Evolutionary conservation across 2,329 filamentous ascomycete genomes (phyloP), one percentile per base, ranked within the genome.

Genomic region (Penicillium corylophilum): DNA sequence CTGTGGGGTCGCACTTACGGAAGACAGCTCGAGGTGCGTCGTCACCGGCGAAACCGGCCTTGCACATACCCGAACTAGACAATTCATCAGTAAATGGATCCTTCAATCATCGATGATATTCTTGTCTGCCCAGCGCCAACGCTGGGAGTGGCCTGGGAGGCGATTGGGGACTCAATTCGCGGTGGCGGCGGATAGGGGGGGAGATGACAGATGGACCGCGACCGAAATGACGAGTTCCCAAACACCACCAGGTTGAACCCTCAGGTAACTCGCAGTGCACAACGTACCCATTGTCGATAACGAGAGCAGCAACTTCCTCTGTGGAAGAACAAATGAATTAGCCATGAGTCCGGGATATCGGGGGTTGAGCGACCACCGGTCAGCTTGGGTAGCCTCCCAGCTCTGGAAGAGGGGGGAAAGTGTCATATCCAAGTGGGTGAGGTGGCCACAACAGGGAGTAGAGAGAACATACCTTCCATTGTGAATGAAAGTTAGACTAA

Each of bases 271-370:
- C 57, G 46, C 40, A 55, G 66, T 63, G 67, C 64, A 65, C 71
- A 80, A 82, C 92, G 90, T 93, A 99, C 94, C 94, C 94, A 97
- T 99, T 99, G 92, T 99, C 94, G 83, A 99, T 97, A 81, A 99
- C 94, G 90, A 99, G 92, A 80, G 94, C 94, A 80, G 94, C 94
- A 81, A 99, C 94, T 90, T 99, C 94, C 86, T 99, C 94, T 97
- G 76, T 79, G 80, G 62, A 59, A 57, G 60, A 67, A 59, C 74
- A 65, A 48, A 64, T 55, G 63, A 29, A 72, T 77, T 66, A 77
- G 74, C 68, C 61, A 63, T 46, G 16, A 42, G 48, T 50, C 43
- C 33, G 48, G 45, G 60, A 51, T 50, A 44, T 47, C 44, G 51
- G 41, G 33, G 40, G 54, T 51, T 55, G 44, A 44, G 53, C 31